Conservation (phyloP, 1,139 yeast species). For the Taphrina wiesneri region DNA sequence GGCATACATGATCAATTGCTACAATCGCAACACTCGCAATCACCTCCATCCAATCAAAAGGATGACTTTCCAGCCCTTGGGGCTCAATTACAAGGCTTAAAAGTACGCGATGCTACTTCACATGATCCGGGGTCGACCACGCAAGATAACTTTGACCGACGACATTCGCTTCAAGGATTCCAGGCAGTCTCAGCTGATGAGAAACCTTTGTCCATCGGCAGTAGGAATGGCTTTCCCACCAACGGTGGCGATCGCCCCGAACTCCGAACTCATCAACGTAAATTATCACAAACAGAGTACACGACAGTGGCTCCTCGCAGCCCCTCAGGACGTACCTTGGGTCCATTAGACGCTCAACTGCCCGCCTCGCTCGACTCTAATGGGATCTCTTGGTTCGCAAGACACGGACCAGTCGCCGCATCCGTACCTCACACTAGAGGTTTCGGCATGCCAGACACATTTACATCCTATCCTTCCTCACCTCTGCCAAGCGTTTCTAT, state of each 20-base stretch:
- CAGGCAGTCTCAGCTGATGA: not conserved
- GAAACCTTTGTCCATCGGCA: not conserved
- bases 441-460: slow-evolving; percentile 35
- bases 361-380: slow-evolving; percentile 41
- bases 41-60: not conserved
- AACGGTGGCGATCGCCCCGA: not conserved
- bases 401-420: slow-evolving; percentile 41
- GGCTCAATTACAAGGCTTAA: not conserved
- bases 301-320: slow-evolving; percentile 33
- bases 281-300: not conserved
- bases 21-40: slow-evolving; percentile 18
- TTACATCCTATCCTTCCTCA: slow-evolving; percentile 24
- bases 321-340: slow-evolving; percentile 38
- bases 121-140: slow-evolving; percentile 6
- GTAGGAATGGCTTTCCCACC: not conserved
- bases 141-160: not conserved
- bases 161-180: not conserved
- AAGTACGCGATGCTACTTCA: slow-evolving; percentile 38
- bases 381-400: slow-evolving; percentile 39
- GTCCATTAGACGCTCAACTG: slow-evolving; percentile 39
- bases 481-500: not conserved
- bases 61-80: slow-evolving; percentile 6
- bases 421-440: slow-evolving; percentile 40
- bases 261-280: not conserved
- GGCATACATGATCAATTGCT: slow-evolving; percentile 30